Base-by-base conservation (phyloP, 139 green algal genomes). In the Asterochloris sp. region DNA sequence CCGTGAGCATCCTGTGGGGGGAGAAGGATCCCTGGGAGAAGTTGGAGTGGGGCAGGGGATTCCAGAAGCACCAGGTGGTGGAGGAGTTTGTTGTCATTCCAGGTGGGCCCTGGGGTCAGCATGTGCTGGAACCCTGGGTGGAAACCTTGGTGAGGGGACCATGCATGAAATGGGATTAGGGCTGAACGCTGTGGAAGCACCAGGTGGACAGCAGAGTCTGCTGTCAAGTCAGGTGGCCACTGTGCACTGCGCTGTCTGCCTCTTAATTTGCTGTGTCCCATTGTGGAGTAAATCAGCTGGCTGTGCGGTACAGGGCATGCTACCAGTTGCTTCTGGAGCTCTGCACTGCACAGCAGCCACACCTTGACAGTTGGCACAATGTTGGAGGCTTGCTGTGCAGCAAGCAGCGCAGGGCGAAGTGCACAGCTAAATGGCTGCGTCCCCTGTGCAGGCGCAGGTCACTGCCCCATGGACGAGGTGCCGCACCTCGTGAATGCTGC, bases 401-500 rank as follows among this genome's bases (percentile, higher is more conserved):
- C 13, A 64, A 11, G 24, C n/a, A 80, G 75, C n/a, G 54, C 24
- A 21, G 2, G 10, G 12, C 76, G 47, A 24, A 12, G 28, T 82
- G 14, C 24, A 69, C 47, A 26, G 73, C 23, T 23, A 10, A 29
- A 0, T 61, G 38, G 47, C 76, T 54, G 38, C 38, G 38, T 54
- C 38, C 38, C 38, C 38, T n/a, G 16, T 73, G 76, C 27, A 85
- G 89, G 92, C 21, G 90, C 96, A 16, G 96, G 96, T 0, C 96
- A 99, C 79, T 99, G 96, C 88, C 95, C 94, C 10, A 80, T 87
- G 85, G 91, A 95, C 81, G 94, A 98, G 85, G 92, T 91, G 2
- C 94, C 96, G 0, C 76, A 98, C 13, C 60, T 96, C 10, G 95
- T 99, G n/a, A 99, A 99, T 86, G 94, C 95, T 0, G 82, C 96